phyloP scores from a whole-genome alignment of 2,329 filamentous ascomycete species.

The Pseudocercospora ulei region DNA sequence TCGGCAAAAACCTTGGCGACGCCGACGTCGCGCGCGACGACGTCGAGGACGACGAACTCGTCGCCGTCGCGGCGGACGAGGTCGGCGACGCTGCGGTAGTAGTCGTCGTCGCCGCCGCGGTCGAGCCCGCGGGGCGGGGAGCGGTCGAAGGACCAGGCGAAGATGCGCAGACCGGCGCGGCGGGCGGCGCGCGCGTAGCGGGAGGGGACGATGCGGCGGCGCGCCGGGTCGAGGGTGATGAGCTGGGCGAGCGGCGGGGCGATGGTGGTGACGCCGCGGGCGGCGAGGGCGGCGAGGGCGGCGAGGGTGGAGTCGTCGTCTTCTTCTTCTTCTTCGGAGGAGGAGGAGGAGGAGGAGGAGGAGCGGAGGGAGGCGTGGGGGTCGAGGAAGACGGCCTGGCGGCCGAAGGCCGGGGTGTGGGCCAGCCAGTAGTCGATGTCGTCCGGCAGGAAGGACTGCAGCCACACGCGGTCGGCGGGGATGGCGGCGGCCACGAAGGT shows the following conservation, averaged over 20 bases:
- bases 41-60: constrained; percentile 56
- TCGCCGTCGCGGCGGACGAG: constrained; percentile 55
- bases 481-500: constrained; percentile 49
- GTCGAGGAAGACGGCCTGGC: constrained; percentile 57
- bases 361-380: constrained; percentile 47
- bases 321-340: too few relatives aligned
- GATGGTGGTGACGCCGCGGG: constrained; percentile 53
- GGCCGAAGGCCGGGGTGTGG: constrained; percentile 51
- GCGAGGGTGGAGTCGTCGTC: constrained; percentile 48
- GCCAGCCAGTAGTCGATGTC: constrained; percentile 56
- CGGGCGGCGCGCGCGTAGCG: constrained; percentile 54
- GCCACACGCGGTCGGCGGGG: constrained; percentile 47
- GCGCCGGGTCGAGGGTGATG: constrained; percentile 41
- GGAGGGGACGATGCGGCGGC: constrained; percentile 52
- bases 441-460: constrained; percentile 53
- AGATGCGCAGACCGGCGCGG: constrained; percentile 53
- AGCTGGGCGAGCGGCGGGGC: constrained; percentile 56
- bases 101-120: constrained; percentile 49
- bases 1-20: constrained; percentile 57
- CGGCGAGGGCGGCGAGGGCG: constrained; percentile 48
- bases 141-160: constrained; percentile 61
- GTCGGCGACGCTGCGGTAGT: constrained; percentile 45
- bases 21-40: constrained; percentile 52
- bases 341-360: too few relatives aligned
- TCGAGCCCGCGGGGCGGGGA: constrained; percentile 48